A percentile compares a stretch with the other conserved stretches of the same genome.
Evolutionary conservation across 495 filamentous ascomycete species (phyloP).

Genomic region (Durotheca rogersii): DNA sequence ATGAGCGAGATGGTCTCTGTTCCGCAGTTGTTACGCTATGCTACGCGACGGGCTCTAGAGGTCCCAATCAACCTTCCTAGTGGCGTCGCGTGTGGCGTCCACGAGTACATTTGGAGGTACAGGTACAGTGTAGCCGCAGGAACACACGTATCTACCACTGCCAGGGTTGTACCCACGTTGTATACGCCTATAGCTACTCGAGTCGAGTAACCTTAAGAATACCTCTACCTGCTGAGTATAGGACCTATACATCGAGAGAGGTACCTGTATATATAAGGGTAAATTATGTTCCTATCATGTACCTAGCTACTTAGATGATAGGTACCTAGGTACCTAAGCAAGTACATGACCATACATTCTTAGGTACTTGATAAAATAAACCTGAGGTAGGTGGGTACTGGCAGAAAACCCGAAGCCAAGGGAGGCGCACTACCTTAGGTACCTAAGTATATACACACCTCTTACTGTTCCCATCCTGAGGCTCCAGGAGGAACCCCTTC

Average conservation of each 20-base stretch:
- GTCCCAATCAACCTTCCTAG: slow-evolving; percentile 28
- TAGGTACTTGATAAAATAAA: neutral
- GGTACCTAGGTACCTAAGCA: neutral
- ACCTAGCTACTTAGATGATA: neutral
- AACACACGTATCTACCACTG: too few species aligned
- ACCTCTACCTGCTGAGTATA: too few species aligned
- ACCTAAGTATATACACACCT: neutral
- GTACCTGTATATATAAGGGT: too few species aligned
- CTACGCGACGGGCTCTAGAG: slow-evolving; percentile 25
- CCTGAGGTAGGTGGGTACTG: neutral
- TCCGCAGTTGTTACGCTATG: slow-evolving; percentile 12
- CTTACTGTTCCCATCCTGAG: too few species aligned
- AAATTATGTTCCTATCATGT: neutral
- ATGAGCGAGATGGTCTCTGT: slow-evolving; percentile 29
- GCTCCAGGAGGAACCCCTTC: slow-evolving; percentile 24
- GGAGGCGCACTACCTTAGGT: too few species aligned
- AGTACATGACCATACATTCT: neutral
- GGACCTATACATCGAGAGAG: too few species aligned
- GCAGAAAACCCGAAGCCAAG: too few species aligned
- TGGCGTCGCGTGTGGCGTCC: slow-evolving; percentile 26
- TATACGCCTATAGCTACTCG: too few species aligned
- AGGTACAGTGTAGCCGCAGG: too few species aligned
- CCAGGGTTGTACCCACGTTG: slow-evolving; percentile 1
- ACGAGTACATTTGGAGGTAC: too few species aligned
- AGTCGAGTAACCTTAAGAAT: too few species aligned